Percentiles rank a stretch among this genome's conserved stretches.
Evolutionary conservation across 73 alveolate species (phyloP).

Genomic region (Paramecium tetraurelia): DNA sequence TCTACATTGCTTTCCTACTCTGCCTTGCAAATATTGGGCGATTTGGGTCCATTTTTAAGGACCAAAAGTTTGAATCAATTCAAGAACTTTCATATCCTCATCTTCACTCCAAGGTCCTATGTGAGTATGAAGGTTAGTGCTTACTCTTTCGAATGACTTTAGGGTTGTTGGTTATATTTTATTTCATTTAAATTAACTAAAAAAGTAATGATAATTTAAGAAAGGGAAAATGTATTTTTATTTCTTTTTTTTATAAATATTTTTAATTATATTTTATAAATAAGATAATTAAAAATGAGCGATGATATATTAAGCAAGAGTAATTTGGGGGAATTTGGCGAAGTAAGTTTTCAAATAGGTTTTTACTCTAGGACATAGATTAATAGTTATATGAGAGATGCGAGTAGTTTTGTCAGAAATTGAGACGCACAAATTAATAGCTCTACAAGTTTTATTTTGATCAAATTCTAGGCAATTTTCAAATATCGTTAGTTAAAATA

Average conservation of each 20-base stretch:
- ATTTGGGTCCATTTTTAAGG: conserved; percentile 87
- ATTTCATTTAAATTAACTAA: neutral
- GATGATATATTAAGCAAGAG: neutral
- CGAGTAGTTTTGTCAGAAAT: conserved; percentile 11
- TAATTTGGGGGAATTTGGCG: neutral
- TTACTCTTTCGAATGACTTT: neutral
- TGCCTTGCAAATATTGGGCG: conserved; percentile 78
- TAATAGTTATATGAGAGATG: conserved; percentile 26
- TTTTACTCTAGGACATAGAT: neutral
- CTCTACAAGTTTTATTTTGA: conserved; percentile 6
- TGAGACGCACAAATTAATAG: conserved; percentile 22
- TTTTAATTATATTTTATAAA: neutral
- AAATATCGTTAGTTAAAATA: neutral
- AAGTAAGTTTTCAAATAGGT: neutral
- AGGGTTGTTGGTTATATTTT: neutral
- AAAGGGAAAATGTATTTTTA: neutral
- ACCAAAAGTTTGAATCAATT: conserved; percentile 75
- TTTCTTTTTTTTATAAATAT: neutral
- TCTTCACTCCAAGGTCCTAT: conserved; percentile 87
- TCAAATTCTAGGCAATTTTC: neutral
- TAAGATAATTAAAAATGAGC: neutral
- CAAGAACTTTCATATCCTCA: conserved; percentile 80
- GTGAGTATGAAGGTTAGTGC: neutral
- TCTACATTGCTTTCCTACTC: conserved; percentile 66
- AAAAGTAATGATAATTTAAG: neutral